These are phyloP conservation scores for Candida ovalis DNA, from an alignment of 805 yeast genomes.

Conservation along the genomic window DNA sequence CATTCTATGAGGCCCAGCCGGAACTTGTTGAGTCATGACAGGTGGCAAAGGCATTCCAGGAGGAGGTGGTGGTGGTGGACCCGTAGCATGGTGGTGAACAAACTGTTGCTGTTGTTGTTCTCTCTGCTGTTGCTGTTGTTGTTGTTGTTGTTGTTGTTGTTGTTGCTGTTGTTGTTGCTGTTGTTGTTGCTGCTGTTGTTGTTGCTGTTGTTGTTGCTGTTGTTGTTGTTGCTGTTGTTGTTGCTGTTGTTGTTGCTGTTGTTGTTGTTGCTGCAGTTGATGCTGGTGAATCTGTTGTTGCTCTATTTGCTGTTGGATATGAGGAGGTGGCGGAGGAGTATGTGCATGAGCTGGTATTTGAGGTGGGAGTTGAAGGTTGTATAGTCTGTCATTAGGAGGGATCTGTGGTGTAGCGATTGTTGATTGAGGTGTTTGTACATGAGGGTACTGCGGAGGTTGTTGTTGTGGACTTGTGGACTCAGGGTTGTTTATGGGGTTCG, in stretches of 20 bases:
- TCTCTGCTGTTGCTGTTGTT: background rate
- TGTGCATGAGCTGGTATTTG: background rate
- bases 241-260: conserved; percentile 4
- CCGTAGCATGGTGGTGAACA: background rate
- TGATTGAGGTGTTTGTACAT: background rate
- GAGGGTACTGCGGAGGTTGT: background rate
- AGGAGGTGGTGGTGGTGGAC: conserved; percentile 1
- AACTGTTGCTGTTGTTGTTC: background rate
- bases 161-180: background rate
- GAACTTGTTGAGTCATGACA: background rate
- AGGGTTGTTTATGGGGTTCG: background rate
- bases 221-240: conserved; percentile 1
- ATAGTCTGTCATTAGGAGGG: background rate
- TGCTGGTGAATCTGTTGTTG: conserved; percentile 2
- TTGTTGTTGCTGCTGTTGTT: background rate
- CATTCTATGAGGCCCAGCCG: background rate
- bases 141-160: background rate
- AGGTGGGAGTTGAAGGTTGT: background rate
- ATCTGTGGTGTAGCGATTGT: background rate
- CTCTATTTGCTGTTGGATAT: background rate
- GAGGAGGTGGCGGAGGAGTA: background rate
- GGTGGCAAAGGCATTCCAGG: background rate
- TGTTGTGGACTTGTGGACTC: background rate
- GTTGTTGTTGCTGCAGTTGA: background rate
- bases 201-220: background rate